These are phyloP conservation scores for Persicaria tinctoria DNA, from an alignment of 148 eudicot genomes.

Conservation along the genomic window DNA sequence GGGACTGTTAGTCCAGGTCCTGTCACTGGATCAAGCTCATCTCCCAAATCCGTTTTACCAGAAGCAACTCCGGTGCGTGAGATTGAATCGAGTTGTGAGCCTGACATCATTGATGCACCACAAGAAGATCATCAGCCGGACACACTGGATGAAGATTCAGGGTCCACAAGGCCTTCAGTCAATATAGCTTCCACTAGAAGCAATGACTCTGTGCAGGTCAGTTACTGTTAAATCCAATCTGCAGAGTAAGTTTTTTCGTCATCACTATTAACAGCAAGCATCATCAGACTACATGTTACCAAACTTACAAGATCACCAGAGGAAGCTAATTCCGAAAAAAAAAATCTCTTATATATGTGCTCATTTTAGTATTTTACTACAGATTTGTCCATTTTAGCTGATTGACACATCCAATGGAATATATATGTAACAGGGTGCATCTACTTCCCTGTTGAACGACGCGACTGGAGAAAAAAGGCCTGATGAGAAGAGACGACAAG, in stretches of 20 bases:
- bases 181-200: neutral
- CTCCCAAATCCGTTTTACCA: constrained; percentile 9
- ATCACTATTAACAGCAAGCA: too few species aligned
- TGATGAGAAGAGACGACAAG: neutral
- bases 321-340: too few species aligned
- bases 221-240: too few species aligned
- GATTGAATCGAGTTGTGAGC: neutral
- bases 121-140: constrained; percentile 6
- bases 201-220: neutral
- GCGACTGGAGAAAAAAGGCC: neutral
- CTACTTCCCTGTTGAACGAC: neutral
- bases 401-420: neutral
- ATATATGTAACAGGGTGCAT: neutral
- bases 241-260: too few species aligned
- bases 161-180: neutral
- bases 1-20: neutral
- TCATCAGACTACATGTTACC: too few species aligned
- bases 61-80: neutral
- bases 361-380: too few species aligned
- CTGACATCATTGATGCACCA: neutral
- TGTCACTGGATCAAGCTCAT: neutral
- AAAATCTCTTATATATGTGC: too few species aligned
- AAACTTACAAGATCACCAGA: too few species aligned
- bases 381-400: neutral
- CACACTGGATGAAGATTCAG: neutral